These are phyloP conservation scores for Yamadazyma siamensis DNA, from an alignment of 1,139 yeast genomes.

Conservation along the genomic window DNA sequence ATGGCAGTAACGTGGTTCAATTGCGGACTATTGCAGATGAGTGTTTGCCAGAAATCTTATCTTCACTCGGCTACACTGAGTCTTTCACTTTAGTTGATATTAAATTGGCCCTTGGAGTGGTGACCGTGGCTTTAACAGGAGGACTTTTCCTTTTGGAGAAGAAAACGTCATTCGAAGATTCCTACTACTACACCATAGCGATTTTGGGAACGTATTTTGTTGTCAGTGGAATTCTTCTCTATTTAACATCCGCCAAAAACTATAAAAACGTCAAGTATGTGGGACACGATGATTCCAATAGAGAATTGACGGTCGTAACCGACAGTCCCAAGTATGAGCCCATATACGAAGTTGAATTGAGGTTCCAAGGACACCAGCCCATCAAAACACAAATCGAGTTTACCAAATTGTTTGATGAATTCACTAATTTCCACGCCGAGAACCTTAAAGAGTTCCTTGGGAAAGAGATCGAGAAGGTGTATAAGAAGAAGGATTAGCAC, in stretches of 20 bases:
- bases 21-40: conserved; percentile 52
- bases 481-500: conserved; percentile 17
- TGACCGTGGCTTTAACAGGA: conserved; percentile 65
- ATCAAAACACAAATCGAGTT: conserved; percentile 28
- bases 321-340: conserved; percentile 46
- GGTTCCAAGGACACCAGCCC: conserved; percentile 21
- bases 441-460: conserved; percentile 31
- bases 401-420: conserved; percentile 42
- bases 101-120: conserved; percentile 66
- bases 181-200: conserved; percentile 29
- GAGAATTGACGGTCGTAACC: conserved; percentile 35
- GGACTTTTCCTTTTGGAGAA: conserved; percentile 66
- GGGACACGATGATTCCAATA: conserved; percentile 43
- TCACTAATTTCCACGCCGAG: conserved; percentile 44
- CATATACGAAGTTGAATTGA: conserved; percentile 32
- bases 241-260: conserved; percentile 36
- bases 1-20: conserved; percentile 37
- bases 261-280: conserved; percentile 56
- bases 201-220: conserved; percentile 52
- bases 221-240: conserved; percentile 46
- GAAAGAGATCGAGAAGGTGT: conserved; percentile 22
- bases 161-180: conserved; percentile 44
- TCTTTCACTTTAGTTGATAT: conserved; percentile 55
- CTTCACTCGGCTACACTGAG: conserved; percentile 60
- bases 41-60: conserved; percentile 41